Percentiles rank a stretch among this genome's conserved stretches.
These are phyloP conservation scores for Rhexocercosporidium sp. DNA, from an alignment of 2,329 filamentous ascomycete genomes.

Conservation along the genomic window DNA sequence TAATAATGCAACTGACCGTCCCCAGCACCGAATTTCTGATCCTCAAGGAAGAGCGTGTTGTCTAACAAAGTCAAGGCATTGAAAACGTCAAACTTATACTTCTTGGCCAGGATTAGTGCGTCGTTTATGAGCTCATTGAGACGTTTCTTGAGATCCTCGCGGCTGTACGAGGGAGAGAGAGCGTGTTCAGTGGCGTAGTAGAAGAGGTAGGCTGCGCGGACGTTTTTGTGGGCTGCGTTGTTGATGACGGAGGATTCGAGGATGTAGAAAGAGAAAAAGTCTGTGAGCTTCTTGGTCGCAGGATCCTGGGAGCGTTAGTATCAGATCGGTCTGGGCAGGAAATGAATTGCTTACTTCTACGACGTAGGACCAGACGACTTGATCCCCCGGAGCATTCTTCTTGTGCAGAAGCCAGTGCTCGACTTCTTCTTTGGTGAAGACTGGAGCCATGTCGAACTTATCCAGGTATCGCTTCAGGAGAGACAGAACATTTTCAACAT, in stretches of 20 bases:
- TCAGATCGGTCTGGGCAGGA: background rate
- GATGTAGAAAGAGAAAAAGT: conserved; percentile 97
- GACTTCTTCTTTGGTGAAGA: conserved; percentile 80
- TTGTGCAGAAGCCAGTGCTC: conserved; percentile 87
- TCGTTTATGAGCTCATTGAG: conserved; percentile 84
- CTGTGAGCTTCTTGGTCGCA: conserved; percentile 80
- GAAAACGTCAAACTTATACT: conserved; percentile 88
- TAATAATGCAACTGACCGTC: conserved; percentile 98
- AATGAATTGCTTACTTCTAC: conserved; percentile 65
- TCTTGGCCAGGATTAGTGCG: conserved; percentile 85
- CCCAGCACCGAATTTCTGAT: conserved; percentile 93
- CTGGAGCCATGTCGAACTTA: conserved; percentile 83
- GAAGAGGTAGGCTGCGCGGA: conserved; percentile 93
- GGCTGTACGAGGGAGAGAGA: conserved; percentile 62
- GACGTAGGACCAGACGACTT: conserved; percentile 93
- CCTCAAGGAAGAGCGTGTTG: conserved; percentile 89
- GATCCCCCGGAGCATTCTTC: conserved; percentile 68
- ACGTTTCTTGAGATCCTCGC: conserved; percentile 71
- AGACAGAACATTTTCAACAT: conserved; percentile 75
- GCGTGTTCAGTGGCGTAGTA: conserved; percentile 91
- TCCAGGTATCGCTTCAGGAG: conserved; percentile 79
- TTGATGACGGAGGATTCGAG: conserved; percentile 93
- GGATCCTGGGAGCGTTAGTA: conserved; percentile 50
- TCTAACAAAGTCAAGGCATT: conserved; percentile 94
- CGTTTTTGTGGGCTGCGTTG: conserved; percentile 74